These are phyloP conservation scores for Quercus rubra DNA, from an alignment of 306 rosid species.

Conservation along the genomic window DNA sequence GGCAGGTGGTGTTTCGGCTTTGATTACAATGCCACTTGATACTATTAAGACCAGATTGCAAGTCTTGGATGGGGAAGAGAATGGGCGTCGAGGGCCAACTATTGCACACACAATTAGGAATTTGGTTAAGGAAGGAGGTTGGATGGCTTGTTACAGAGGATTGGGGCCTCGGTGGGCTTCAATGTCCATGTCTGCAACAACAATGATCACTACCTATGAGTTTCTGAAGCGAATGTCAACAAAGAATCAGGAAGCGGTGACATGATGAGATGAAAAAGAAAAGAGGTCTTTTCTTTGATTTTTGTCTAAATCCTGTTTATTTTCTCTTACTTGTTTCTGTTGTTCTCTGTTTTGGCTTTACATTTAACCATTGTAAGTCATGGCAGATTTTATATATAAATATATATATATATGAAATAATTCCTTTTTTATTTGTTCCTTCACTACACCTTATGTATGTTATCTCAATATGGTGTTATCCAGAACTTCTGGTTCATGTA, in stretches of 20 bases:
- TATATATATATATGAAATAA: constrained; percentile 4
- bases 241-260: constrained; percentile 59
- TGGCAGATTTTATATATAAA: constrained; percentile 10
- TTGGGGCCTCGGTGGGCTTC: constrained; percentile 90
- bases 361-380: constrained; percentile 29
- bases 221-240: constrained; percentile 80
- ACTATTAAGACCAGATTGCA: constrained; percentile 87
- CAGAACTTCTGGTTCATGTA: constrained; percentile 18
- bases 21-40: constrained; percentile 86
- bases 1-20: constrained; percentile 84
- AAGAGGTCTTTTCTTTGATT: constrained; percentile 10
- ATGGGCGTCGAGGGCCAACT: constrained; percentile 72
- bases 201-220: constrained; percentile 95
- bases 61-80: constrained; percentile 78
- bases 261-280: constrained; percentile 20
- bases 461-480: neutral
- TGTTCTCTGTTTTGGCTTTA: constrained; percentile 13
- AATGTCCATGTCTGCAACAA: constrained; percentile 88
- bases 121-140: constrained; percentile 81
- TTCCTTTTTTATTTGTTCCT: neutral
- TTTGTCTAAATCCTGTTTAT: constrained; percentile 21
- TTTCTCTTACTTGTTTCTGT: constrained; percentile 10
- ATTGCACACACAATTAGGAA: constrained; percentile 66
- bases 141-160: constrained; percentile 88
- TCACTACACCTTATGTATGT: constrained; percentile 11